Base-by-base conservation (phyloP, 2,329 filamentous ascomycete species). In the Apiospora aurea region DNA sequence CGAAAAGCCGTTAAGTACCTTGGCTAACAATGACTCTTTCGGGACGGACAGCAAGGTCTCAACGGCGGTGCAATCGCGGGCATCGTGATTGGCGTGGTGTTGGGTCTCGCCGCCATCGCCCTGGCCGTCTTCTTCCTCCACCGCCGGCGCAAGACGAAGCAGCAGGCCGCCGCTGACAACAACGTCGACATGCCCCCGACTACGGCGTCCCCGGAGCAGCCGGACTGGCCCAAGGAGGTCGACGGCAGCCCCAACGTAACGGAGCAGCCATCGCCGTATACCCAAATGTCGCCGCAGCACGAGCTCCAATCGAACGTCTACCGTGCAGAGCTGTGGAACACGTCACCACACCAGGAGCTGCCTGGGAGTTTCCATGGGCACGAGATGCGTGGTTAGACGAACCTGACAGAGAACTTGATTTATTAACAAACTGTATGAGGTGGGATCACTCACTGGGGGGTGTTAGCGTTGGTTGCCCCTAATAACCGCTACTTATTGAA, bases 31-130 rank as follows among this genome's bases (percentile, higher is more conserved):
- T 38, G 7, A 66, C 7, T 5, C n/a, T 44, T 21, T 24, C 71
- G 16, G 3, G 21, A 69, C 29, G 3, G 8, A 5, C 16, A 41
- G 13, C 7, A 16, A 29, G n/a, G 44, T 4, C 72, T 76, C 18
- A 53, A 67, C 21, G 67, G 72, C 26, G 75, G 75, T 34, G 75
- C 74, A 26, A 73, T 75, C 69, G 75, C 72, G 2, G 75, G 75
- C 26, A 73, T 75, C 38, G 75, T 75, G 6, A 67, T 77, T 26
- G 75, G 72, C n/a, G 66, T 67, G 8, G 51, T 77, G 4, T 72
- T 46, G 5, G 71, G 47, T 18, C 18, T 76, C 18, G 68, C 41
- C 21, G 14, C 74, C 16, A 49, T 73, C 2, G 71, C 24, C 10
- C 6, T 57, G 5, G 72, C 68, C 18, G 41, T 70, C 13, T 75